Percentiles rank a stretch among this genome's conserved stretches.
Conservation (phyloP, 805 yeast genomes). For the Wickerhamiella cacticola region DNA sequence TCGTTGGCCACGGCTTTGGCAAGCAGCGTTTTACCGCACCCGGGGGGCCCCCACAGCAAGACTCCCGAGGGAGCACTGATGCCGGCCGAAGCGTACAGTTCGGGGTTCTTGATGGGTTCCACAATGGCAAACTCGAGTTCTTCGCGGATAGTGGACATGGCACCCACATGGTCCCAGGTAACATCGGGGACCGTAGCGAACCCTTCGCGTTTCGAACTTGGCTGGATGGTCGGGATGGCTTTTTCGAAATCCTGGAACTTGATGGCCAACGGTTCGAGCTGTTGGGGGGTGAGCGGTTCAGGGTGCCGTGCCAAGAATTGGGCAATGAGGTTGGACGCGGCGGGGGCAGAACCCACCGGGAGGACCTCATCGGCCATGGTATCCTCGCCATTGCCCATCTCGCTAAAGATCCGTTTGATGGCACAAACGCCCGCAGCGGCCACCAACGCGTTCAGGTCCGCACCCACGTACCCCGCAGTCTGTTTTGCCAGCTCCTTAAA, state of each 20-base stretch:
- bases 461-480: constrained; percentile 97
- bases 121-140: constrained; percentile 96
- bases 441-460: constrained; percentile 85
- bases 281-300: constrained; percentile 60
- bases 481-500: constrained; percentile 65
- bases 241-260: constrained; percentile 65
- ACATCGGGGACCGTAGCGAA: constrained; percentile 98
- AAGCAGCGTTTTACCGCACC: constrained; percentile 91
- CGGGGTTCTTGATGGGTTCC: constrained; percentile 90
- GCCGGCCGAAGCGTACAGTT: constrained; percentile 78
- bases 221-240: constrained; percentile 89
- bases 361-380: constrained; percentile 5
- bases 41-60: constrained; percentile 98
- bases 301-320: constrained; percentile 63
- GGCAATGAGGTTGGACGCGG: constrained; percentile 13
- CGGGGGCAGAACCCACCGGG: neutral
- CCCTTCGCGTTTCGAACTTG: constrained; percentile 96
- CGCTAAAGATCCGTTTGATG: constrained; percentile 75
- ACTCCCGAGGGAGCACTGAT: constrained; percentile 96
- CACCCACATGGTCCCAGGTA: constrained; percentile 92
- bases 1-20: constrained; percentile 98
- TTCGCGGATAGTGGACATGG: constrained; percentile 62
- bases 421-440: constrained; percentile 94
- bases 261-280: constrained; percentile 64
- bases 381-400: constrained; percentile 21